These are phyloP conservation scores for Fusarium hainanense DNA, from an alignment of 2,329 filamentous ascomycete genomes.

Conservation along the genomic window DNA sequence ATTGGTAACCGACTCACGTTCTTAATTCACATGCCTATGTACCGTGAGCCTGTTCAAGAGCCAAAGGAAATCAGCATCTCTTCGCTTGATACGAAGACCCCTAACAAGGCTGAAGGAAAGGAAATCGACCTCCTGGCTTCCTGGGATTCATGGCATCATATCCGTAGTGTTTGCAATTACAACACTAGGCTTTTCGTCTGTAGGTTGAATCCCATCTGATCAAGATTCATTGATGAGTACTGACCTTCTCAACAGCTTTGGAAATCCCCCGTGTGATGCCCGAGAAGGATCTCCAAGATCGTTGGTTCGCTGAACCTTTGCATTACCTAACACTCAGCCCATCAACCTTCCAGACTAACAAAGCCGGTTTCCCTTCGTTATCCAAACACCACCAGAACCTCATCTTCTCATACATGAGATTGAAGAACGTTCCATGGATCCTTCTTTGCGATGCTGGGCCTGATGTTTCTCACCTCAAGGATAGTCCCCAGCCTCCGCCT, in stretches of 20 bases:
- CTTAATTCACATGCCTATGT: slow-evolving; percentile 85
- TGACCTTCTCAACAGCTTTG: slow-evolving; percentile 56
- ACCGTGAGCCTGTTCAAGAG: slow-evolving; percentile 73
- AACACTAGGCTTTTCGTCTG: slow-evolving; percentile 82
- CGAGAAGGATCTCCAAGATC: slow-evolving; percentile 68
- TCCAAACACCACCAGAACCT: slow-evolving; percentile 70
- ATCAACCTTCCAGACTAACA: slow-evolving; percentile 69
- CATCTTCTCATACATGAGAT: slow-evolving; percentile 71
- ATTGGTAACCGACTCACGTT: slow-evolving; percentile 82
- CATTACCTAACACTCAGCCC: slow-evolving; percentile 68
- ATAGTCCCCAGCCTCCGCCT: slow-evolving; percentile 36
- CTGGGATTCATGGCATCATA: slow-evolving; percentile 95
- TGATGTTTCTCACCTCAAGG: slow-evolving; percentile 50
- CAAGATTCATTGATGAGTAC: neutral
- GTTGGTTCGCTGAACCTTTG: slow-evolving; percentile 77
- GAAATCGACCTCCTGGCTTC: slow-evolving; percentile 78
- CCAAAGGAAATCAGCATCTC: slow-evolving; percentile 65
- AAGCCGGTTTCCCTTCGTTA: slow-evolving; percentile 70
- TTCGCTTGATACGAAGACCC: slow-evolving; percentile 50
- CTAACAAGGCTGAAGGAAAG: slow-evolving; percentile 49
- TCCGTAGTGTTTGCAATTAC: slow-evolving; percentile 88
- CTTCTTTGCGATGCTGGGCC: slow-evolving; percentile 72
- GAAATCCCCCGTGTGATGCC: slow-evolving; percentile 69
- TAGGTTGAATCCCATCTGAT: slow-evolving; percentile 61
- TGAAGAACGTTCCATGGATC: slow-evolving; percentile 72